These are phyloP conservation scores for Salix viminalis DNA, from an alignment of 345 rosid species.

Conservation along the genomic window DNA sequence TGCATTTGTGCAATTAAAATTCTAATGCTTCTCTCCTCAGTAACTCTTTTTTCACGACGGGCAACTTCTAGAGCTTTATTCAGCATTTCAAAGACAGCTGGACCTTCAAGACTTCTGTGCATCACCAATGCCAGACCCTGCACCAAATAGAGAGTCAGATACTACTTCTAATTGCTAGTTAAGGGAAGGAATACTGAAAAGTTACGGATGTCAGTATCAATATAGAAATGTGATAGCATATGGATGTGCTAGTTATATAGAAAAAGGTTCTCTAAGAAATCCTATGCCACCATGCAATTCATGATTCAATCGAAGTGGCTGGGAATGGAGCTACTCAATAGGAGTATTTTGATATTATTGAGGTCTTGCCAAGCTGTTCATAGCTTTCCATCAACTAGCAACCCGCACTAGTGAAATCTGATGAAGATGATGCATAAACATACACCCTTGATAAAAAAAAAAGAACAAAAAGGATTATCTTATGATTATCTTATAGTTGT, in stretches of 20 bases:
- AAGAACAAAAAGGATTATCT: not conserved
- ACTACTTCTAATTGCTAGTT: not conserved
- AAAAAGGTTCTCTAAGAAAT: not conserved
- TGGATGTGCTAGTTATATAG: not conserved
- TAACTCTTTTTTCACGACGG: constrained; percentile 44
- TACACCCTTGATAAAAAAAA: not conserved
- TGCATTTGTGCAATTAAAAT: constrained; percentile 85
- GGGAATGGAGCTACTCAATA: not conserved
- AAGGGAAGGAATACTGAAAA: not conserved
- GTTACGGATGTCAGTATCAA: not conserved
- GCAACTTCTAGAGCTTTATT: constrained; percentile 62
- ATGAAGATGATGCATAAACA: not conserved
- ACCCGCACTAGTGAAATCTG: not conserved
- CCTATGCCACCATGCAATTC: not conserved
- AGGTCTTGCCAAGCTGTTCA: not conserved
- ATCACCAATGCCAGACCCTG: constrained; percentile 91
- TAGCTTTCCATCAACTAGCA: not conserved
- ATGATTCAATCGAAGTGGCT: not conserved
- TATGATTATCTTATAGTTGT: no score
- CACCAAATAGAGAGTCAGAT: constrained; percentile 1
- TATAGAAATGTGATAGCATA: not conserved
- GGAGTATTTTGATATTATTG: not conserved
- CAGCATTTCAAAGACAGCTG: constrained; percentile 79
- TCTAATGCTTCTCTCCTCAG: constrained; percentile 81
- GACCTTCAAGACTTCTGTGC: constrained; percentile 78